phyloP scores from a whole-genome alignment of 1,139 yeast genomes.

The Magnusiomyces sp. region DNA sequence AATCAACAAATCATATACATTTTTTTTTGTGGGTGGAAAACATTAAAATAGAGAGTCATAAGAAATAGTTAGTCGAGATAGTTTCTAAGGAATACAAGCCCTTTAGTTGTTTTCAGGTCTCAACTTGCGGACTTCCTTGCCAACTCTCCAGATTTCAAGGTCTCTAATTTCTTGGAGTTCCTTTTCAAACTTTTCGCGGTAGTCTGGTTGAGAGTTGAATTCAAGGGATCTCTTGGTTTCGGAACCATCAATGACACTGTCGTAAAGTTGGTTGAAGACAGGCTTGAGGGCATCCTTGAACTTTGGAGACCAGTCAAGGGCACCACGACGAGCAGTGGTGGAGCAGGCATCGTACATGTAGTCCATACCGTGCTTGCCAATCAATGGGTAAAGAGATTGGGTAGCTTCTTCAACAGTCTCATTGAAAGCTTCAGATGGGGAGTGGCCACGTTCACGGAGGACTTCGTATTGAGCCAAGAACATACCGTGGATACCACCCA shows the following conservation, averaged over 20 bases:
- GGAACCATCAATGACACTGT: conserved; percentile 88
- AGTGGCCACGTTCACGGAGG: conserved; percentile 98
- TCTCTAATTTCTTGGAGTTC: conserved; percentile 89
- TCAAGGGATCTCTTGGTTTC: conserved; percentile 98
- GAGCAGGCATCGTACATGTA: conserved; percentile 99
- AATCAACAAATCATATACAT: conserved; percentile 12
- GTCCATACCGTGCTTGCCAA: conserved; percentile 99
- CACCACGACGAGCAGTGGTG: conserved; percentile 99
- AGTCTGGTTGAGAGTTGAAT: conserved; percentile 95
- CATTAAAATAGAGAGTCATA: background rate
- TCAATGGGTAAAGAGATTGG: conserved; percentile 96
- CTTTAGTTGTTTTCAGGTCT: conserved; percentile 95
- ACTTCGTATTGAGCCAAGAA: conserved; percentile 99
- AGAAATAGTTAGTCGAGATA: too few species aligned
- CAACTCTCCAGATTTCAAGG: conserved; percentile 99
- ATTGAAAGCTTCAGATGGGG: conserved; percentile 99
- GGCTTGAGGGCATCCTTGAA: conserved; percentile 99
- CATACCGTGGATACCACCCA: conserved; percentile 99
- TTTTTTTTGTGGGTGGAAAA: conserved; percentile 4
- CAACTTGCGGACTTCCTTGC: conserved; percentile 98
- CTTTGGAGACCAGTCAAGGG: conserved; percentile 98
- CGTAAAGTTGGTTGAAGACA: conserved; percentile 92
- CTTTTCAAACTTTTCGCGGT: conserved; percentile 92
- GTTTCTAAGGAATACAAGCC: background rate
- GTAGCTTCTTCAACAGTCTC: conserved; percentile 99